A percentile compares a stretch with the other conserved stretches of the same genome.
These are phyloP conservation scores for Ascodesmis nigricans DNA, from an alignment of 495 filamentous ascomycete genomes.

Conservation along the genomic window DNA sequence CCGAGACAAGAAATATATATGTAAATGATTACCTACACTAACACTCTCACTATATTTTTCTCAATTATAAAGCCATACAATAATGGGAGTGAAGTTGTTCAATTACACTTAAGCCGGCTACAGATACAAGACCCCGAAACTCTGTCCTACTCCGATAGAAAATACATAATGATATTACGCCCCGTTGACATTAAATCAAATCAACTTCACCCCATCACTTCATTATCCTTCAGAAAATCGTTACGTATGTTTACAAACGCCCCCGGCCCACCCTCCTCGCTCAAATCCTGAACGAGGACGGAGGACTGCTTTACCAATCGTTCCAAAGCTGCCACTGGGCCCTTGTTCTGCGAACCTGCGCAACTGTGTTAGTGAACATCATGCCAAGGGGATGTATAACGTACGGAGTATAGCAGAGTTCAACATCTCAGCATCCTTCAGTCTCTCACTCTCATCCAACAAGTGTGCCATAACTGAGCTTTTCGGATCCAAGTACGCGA, in stretches of 20 bases:
- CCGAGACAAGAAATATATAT: too few relatives aligned
- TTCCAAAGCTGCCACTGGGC: slow-evolving; percentile 68
- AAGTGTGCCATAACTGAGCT: slow-evolving; percentile 53
- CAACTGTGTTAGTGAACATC: slow-evolving; percentile 1
- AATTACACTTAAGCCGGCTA: too few relatives aligned
- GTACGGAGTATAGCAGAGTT: slow-evolving; percentile 85
- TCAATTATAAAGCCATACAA: too few relatives aligned
- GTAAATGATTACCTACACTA: too few relatives aligned
- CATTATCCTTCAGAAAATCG: slow-evolving; percentile 30
- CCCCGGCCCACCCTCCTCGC: slow-evolving; percentile 62
- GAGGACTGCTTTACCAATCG: slow-evolving; percentile 69
- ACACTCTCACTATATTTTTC: too few relatives aligned
- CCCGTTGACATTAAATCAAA: slow-evolving; percentile 13
- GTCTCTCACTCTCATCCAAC: slow-evolving; percentile 51
- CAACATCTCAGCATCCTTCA: slow-evolving; percentile 74
- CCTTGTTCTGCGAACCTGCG: slow-evolving; percentile 77
- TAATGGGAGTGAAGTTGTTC: too few relatives aligned
- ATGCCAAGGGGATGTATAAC: slow-evolving; percentile 13
- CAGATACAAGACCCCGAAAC: too few relatives aligned
- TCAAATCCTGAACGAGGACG: slow-evolving; percentile 60
- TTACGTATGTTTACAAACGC: slow-evolving; percentile 67
- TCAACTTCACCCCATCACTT: slow-evolving; percentile 22
- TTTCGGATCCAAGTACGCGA: slow-evolving; percentile 66
- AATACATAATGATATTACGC: background rate
- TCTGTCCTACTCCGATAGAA: too few relatives aligned